Evolutionary conservation across 2,329 filamentous ascomycete species (phyloP).

Genomic region (Dichotomopilus funicola): DNA sequence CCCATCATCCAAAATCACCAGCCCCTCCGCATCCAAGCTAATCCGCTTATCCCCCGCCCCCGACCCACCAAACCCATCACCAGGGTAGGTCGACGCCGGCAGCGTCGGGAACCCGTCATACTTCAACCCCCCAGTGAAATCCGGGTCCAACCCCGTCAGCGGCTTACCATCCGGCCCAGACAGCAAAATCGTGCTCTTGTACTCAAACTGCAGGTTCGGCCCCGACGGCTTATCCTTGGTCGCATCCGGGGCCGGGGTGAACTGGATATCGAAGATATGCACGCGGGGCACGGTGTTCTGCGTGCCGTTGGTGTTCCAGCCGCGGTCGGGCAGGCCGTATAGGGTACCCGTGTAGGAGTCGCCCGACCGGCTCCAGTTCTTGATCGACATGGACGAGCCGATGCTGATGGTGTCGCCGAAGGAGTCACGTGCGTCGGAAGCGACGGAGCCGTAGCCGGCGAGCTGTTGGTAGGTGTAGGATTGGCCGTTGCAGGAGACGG

Average conservation of each 20-base stretch:
- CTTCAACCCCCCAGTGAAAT: constrained; percentile 44
- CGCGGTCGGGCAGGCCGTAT: constrained; percentile 60
- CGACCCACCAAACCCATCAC: constrained; percentile 59
- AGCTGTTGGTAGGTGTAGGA: constrained; percentile 60
- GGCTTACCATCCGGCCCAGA: constrained; percentile 56
- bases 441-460: constrained; percentile 58
- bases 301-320: constrained; percentile 69
- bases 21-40: constrained; percentile 58
- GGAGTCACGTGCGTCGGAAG: constrained; percentile 54
- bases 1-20: constrained; percentile 53
- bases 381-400: constrained; percentile 59
- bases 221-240: constrained; percentile 45
- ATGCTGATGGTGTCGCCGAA: constrained; percentile 63
- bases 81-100: constrained; percentile 56
- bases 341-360: constrained; percentile 54
- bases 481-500: constrained; percentile 47
- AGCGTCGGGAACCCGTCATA: constrained; percentile 56
- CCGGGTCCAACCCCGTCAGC: constrained; percentile 57
- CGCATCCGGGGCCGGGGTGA: constrained; percentile 47
- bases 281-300: constrained; percentile 61
- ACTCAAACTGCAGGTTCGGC: constrained; percentile 56
- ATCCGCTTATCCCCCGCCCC: constrained; percentile 55
- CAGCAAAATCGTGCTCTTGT: constrained; percentile 59
- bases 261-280: constrained; percentile 58
- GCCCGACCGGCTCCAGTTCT: constrained; percentile 50